phyloP scores from a whole-genome alignment of 768 basidiomycete species.

The Coprinopsis cinerea region DNA sequence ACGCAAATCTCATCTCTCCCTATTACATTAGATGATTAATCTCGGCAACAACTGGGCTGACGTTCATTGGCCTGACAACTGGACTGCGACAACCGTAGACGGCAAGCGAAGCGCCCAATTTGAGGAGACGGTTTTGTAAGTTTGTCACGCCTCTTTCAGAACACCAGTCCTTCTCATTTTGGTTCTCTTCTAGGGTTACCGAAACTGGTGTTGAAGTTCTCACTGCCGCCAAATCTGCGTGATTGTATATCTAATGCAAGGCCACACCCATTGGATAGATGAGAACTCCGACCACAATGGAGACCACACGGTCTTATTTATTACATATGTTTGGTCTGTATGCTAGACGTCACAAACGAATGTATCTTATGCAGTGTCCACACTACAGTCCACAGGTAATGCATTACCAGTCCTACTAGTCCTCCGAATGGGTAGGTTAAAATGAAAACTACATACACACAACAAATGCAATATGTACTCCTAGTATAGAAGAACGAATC shows the following conservation, averaged over 20 bases:
- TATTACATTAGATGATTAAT: slow-evolving; percentile 76
- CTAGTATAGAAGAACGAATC: neutral
- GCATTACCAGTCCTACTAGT: too few relatives aligned
- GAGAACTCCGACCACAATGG: neutral
- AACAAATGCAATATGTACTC: neutral
- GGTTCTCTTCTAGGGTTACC: slow-evolving; percentile 59
- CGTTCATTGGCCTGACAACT: slow-evolving; percentile 89
- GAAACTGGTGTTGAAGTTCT: slow-evolving; percentile 87
- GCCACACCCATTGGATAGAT: neutral
- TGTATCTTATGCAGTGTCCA: neutral
- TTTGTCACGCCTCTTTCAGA: slow-evolving; percentile 13
- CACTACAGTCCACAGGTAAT: too few relatives aligned
- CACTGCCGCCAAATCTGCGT: slow-evolving; percentile 43
- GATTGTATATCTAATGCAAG: neutral
- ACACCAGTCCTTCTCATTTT: neutral
- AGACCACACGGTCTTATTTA: too few relatives aligned
- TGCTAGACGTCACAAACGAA: neutral
- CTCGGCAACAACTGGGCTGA: slow-evolving; percentile 71
- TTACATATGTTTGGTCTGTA: too few relatives aligned
- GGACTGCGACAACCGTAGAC: slow-evolving; percentile 93
- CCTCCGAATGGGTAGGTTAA: too few relatives aligned
- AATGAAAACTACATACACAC: neutral
- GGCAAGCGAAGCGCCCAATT: slow-evolving; percentile 93
- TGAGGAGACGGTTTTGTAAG: slow-evolving; percentile 93
- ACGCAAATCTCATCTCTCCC: neutral